Conservation (phyloP, 2,329 filamentous ascomycete genomes). For the Alternaria angustiovoidea region DNA sequence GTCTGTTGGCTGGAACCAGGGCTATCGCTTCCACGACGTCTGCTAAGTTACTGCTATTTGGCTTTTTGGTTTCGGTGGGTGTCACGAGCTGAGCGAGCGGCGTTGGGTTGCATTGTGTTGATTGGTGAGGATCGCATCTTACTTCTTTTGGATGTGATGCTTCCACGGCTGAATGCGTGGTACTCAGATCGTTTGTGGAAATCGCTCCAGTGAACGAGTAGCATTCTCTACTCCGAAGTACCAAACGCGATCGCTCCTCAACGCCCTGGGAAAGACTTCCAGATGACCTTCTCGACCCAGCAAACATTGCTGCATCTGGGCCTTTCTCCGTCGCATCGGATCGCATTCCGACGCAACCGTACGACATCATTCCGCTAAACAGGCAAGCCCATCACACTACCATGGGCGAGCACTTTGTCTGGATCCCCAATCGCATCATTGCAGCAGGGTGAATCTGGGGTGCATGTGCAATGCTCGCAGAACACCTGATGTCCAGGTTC, state of each 20-base stretch:
- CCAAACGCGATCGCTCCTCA: slow-evolving; percentile 2
- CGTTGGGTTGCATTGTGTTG: slow-evolving; percentile 3
- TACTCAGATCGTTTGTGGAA: slow-evolving; percentile 6
- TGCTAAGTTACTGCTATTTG: slow-evolving; percentile 11
- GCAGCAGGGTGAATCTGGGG: neutral
- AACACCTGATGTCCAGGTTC: neutral
- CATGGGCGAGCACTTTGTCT: slow-evolving; percentile 8
- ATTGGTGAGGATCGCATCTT: slow-evolving; percentile 5
- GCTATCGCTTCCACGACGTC: slow-evolving; percentile 14
- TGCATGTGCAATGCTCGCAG: neutral
- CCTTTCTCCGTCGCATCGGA: slow-evolving; percentile 4
- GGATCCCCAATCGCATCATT: neutral
- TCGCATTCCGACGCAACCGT: neutral
- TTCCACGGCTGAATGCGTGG: slow-evolving; percentile 10
- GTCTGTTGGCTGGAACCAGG: slow-evolving; percentile 16
- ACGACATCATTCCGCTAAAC: slow-evolving; percentile 1
- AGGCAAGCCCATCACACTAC: neutral
- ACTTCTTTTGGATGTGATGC: neutral
- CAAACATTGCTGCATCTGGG: slow-evolving; percentile 9
- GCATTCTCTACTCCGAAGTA: neutral
- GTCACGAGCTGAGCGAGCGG: slow-evolving; percentile 9
- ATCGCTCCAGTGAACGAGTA: slow-evolving; percentile 3
- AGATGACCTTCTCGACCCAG: slow-evolving; percentile 12
- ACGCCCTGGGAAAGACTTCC: neutral
- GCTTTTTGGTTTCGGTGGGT: slow-evolving; percentile 8